These are phyloP conservation scores for Euphorbia pulcherrima DNA, from an alignment of 345 rosid species.

Conservation along the genomic window DNA sequence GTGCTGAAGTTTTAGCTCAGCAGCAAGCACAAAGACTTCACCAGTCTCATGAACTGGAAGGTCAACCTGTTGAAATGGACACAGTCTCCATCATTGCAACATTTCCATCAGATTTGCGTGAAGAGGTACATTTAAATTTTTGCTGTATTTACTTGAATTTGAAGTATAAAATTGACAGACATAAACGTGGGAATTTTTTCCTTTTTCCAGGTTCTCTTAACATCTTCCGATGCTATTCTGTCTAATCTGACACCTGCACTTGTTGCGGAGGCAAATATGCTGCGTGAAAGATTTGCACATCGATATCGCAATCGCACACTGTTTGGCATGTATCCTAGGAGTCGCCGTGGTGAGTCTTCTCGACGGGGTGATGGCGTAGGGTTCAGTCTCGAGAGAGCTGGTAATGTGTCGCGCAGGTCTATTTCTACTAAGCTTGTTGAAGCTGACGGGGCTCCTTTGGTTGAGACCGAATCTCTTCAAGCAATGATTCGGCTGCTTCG, in stretches of 20 bases:
- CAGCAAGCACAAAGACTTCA: conserved; percentile 90
- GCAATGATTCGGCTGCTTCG: conserved; percentile 89
- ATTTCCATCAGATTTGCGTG: conserved; percentile 91
- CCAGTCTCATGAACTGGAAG: conserved; percentile 96
- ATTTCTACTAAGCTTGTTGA: conserved; percentile 63
- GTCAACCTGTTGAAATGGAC: conserved; percentile 99
- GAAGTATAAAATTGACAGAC: neutral
- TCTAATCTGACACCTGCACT: conserved; percentile 97
- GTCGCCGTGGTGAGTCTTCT: conserved; percentile 90
- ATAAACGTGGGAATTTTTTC: neutral
- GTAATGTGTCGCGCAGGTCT: conserved; percentile 62
- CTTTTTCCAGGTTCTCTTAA: conserved; percentile 68
- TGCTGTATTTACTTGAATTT: conserved; percentile 8
- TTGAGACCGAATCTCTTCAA: conserved; percentile 69
- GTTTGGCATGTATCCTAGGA: conserved; percentile 92
- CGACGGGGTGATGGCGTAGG: conserved; percentile 75
- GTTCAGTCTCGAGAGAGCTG: conserved; percentile 59
- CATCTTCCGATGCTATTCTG: conserved; percentile 93
- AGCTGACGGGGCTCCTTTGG: conserved; percentile 87
- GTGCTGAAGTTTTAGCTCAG: conserved; percentile 92
- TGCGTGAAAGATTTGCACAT: conserved; percentile 93
- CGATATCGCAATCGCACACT: conserved; percentile 74
- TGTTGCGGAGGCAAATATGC: conserved; percentile 97
- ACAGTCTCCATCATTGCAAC: conserved; percentile 96
- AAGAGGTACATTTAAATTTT: conserved; percentile 56